phyloP scores from a whole-genome alignment of 192 early-diverging fungal genomes.

The Physocladia obscura region DNA sequence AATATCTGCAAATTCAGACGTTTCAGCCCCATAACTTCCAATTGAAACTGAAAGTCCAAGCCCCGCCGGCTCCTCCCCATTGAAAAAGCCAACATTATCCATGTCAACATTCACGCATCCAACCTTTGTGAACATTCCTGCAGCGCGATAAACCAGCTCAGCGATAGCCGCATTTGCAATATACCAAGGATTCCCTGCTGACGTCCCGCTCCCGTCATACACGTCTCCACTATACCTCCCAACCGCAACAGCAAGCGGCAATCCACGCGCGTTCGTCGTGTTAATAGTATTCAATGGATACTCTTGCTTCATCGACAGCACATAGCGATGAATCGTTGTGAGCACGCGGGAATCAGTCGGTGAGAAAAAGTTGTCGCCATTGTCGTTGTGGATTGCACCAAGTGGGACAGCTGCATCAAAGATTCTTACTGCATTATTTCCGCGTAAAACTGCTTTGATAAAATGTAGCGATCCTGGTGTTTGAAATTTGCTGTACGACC shows the following conservation, averaged over 20 bases:
- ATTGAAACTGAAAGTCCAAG: conserved; percentile 6
- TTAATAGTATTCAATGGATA: conserved; percentile 51
- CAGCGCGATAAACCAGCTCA: conserved; percentile 64
- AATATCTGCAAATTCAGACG: conserved; percentile 21
- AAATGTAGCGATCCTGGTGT: too few species aligned
- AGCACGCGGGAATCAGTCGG: background rate
- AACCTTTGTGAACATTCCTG: conserved; percentile 21
- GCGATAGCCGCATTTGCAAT: conserved; percentile 59
- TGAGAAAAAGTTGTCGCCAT: background rate
- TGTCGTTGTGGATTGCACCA: conserved; percentile 41
- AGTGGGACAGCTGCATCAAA: conserved; percentile 65
- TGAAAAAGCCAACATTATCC: conserved; percentile 41
- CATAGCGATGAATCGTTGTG: conserved; percentile 1
- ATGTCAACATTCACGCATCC: conserved; percentile 34
- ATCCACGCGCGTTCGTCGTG: background rate
- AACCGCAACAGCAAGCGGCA: conserved; percentile 51
- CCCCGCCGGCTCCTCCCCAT: conserved; percentile 30
- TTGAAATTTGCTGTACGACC: too few species aligned
- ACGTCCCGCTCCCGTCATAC: conserved; percentile 61
- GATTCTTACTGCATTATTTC: too few species aligned
- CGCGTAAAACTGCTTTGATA: too few species aligned
- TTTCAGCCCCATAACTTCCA: background rate
- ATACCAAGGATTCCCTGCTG: conserved; percentile 74
- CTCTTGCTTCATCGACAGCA: conserved; percentile 28
- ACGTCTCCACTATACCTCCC: conserved; percentile 78